phyloP scores from a whole-genome alignment of 1,284 basidiomycete species.

The Chiua sp. region DNA sequence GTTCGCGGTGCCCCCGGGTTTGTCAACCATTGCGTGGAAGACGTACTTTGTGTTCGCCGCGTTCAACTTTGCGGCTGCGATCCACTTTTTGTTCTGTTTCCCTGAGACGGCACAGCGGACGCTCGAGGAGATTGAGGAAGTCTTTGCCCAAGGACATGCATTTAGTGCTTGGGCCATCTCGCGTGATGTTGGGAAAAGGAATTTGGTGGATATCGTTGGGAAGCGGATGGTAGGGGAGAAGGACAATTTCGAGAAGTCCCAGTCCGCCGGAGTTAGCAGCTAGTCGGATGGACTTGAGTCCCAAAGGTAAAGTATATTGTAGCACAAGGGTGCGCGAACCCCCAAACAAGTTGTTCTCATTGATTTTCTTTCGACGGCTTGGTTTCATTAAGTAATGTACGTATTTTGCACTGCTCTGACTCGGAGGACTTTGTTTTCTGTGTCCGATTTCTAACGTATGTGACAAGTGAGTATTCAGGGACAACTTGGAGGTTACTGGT shows the following conservation, averaged over 20 bases:
- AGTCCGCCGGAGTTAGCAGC: neutral
- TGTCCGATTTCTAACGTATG: neutral
- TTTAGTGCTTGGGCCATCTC: constrained; percentile 77
- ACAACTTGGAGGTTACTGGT: too few relatives aligned
- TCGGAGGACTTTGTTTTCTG: too few relatives aligned
- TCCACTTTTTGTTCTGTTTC: constrained; percentile 77
- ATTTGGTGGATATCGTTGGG: constrained; percentile 49
- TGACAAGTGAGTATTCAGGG: too few relatives aligned
- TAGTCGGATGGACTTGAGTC: too few relatives aligned
- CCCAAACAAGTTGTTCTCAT: too few relatives aligned
- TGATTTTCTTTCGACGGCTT: neutral
- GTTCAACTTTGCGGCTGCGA: constrained; percentile 74
- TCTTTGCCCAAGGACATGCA: constrained; percentile 69
- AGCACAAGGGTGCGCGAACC: too few relatives aligned
- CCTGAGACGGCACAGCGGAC: constrained; percentile 76
- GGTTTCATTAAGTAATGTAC: neutral
- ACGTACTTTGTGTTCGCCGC: constrained; percentile 80
- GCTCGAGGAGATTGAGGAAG: constrained; percentile 78
- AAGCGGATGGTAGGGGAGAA: constrained; percentile 19
- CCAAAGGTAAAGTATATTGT: too few relatives aligned
- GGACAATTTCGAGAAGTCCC: constrained; percentile 16
- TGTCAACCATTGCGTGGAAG: constrained; percentile 58
- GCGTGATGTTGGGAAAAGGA: constrained; percentile 66
- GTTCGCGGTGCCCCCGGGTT: constrained; percentile 64
- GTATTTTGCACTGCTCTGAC: neutral